These are phyloP conservation scores for Trichoderma hamatum DNA, from an alignment of 2,329 filamentous ascomycete genomes.

Conservation along the genomic window DNA sequence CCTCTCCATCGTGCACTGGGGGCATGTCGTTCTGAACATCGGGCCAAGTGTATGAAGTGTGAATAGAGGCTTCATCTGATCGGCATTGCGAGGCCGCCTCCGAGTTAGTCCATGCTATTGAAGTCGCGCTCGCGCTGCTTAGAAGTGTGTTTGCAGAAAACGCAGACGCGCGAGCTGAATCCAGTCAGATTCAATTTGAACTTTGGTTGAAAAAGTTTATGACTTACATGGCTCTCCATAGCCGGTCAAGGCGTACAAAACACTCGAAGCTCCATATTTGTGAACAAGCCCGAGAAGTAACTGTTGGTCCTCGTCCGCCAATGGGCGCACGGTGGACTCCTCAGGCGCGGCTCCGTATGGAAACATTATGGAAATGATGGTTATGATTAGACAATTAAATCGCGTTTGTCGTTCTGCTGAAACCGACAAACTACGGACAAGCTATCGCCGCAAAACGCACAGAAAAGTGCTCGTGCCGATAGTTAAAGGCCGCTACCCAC, in stretches of 20 bases:
- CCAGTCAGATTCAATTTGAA: constrained; percentile 11
- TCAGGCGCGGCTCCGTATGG: constrained; percentile 39
- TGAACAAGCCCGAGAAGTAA: constrained; percentile 43
- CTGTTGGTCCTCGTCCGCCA: constrained; percentile 46
- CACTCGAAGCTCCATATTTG: constrained; percentile 44
- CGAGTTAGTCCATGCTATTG: constrained; percentile 47
- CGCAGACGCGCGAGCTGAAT: constrained; percentile 44
- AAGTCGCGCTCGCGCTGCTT: constrained; percentile 47
- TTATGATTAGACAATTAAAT: constrained; percentile 4
- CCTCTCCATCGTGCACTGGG: constrained; percentile 42
- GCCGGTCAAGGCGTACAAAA: constrained; percentile 43
- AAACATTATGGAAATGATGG: constrained; percentile 37
- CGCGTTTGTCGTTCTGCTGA: constrained; percentile 22
- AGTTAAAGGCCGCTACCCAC: neutral
- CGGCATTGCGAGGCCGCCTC: constrained; percentile 45
- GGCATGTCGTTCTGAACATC: constrained; percentile 41
- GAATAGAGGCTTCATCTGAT: constrained; percentile 46
- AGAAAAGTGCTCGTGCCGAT: neutral
- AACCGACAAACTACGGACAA: constrained; percentile 20
- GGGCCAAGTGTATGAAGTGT: constrained; percentile 45
- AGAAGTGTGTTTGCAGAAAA: constrained; percentile 46
- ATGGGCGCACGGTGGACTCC: constrained; percentile 41
- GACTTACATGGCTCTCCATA: constrained; percentile 44
- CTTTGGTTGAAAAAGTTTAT: neutral
- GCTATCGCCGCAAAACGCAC: constrained; percentile 1